These are phyloP conservation scores for Fraxinus quadrangulata DNA, from an alignment of 257 asterid species.

Conservation along the genomic window DNA sequence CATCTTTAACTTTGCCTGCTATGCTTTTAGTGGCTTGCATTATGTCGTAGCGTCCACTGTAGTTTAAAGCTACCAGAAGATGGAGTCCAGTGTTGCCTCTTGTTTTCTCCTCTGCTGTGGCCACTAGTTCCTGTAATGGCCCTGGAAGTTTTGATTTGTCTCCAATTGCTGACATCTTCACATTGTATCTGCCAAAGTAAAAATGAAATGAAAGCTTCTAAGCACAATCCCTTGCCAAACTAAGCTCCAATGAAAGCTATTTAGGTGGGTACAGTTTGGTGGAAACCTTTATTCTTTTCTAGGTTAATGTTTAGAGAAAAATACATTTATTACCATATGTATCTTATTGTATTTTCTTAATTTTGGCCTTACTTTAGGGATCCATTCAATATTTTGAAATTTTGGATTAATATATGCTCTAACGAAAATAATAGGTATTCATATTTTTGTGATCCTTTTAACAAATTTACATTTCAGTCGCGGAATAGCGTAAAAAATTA, in stretches of 20 bases:
- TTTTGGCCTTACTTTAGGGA: no score
- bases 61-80: slow-evolving; percentile 21
- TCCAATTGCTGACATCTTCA: slow-evolving; percentile 26
- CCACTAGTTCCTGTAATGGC: neutral
- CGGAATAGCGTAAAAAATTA: neutral
- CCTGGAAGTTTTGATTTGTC: slow-evolving; percentile 19
- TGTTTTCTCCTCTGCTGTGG: slow-evolving; percentile 5
- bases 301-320: no score
- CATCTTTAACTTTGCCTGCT: slow-evolving; percentile 28
- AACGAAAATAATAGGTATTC: neutral
- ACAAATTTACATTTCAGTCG: neutral
- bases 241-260: no score
- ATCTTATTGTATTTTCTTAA: no score
- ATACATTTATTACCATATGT: no score
- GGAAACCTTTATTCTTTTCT: no score
- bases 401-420: no score
- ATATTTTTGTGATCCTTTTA: neutral
- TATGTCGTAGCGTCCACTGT: slow-evolving; percentile 36
- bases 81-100: slow-evolving; percentile 23
- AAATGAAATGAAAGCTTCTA: neutral
- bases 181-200: neutral
- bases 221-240: no score
- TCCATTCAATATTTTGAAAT: no score
- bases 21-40: slow-evolving; percentile 29
- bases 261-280: no score